These are phyloP conservation scores for Tetradesmus obliquus DNA, from an alignment of 139 green algal genomes.

Conservation along the genomic window DNA sequence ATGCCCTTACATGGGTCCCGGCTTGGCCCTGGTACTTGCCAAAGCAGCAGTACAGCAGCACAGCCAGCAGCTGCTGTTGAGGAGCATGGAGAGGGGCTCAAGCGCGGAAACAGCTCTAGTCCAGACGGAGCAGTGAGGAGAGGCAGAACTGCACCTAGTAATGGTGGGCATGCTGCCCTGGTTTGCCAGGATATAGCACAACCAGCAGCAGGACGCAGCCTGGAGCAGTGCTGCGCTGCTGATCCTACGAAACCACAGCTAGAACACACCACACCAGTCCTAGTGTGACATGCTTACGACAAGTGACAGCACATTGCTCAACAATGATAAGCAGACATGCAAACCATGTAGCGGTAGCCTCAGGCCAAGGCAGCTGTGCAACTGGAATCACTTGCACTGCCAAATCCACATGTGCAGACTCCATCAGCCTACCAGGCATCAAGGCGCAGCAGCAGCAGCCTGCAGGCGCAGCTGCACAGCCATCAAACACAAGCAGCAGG, in stretches of 20 bases:
- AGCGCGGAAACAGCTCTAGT: background rate
- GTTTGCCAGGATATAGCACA: background rate
- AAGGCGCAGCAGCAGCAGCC: background rate
- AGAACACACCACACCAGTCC: background rate
- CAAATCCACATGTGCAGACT: background rate
- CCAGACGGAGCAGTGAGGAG: background rate
- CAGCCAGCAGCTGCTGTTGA: background rate
- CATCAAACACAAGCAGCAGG: background rate
- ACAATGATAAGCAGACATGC: background rate
- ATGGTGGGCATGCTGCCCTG: background rate
- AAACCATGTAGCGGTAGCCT: background rate
- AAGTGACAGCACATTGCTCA: background rate
- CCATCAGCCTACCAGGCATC: background rate
- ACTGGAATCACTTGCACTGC: background rate
- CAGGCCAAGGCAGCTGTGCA: background rate
- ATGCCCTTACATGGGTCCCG: background rate
- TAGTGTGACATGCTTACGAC: background rate
- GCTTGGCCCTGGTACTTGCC: background rate
- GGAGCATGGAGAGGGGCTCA: background rate
- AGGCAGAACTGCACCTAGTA: background rate
- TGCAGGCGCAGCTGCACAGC: slow-evolving; percentile 4
- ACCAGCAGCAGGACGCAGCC: background rate
- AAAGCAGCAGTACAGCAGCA: background rate
- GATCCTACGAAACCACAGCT: too few species aligned
- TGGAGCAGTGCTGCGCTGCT: background rate